Percentiles rank a stretch among this genome's conserved stretches.
Conservation (phyloP, 495 filamentous ascomycete species). For the Penicillium coprophilum region DNA sequence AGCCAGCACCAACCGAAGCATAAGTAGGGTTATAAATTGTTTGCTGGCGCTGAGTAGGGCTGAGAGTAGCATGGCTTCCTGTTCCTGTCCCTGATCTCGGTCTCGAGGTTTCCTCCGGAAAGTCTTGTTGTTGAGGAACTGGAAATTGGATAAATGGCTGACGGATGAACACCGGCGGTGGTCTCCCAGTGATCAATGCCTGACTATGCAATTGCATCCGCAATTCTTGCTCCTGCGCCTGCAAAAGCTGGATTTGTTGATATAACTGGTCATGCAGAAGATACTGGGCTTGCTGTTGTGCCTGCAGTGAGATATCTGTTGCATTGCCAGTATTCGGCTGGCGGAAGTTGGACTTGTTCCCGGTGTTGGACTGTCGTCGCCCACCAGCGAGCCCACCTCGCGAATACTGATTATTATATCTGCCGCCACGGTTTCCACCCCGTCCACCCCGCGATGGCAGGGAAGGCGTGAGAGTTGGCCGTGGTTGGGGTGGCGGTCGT, state of each 20-base stretch:
- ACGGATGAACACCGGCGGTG: slow-evolving; percentile 48
- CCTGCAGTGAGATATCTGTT: slow-evolving; percentile 46
- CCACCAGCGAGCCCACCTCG: slow-evolving; percentile 47
- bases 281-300: slow-evolving; percentile 50
- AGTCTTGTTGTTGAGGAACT: slow-evolving; percentile 42
- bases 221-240: slow-evolving; percentile 64
- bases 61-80: slow-evolving; percentile 50
- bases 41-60: slow-evolving; percentile 45
- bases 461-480: slow-evolving; percentile 56
- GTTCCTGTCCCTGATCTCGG: slow-evolving; percentile 46
- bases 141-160: slow-evolving; percentile 49
- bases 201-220: slow-evolving; percentile 62
- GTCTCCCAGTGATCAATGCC: slow-evolving; percentile 51
- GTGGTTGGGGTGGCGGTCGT: slow-evolving; percentile 63
- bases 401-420: slow-evolving; percentile 47
- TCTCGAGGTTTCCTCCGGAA: slow-evolving; percentile 41
- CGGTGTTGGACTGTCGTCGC: slow-evolving; percentile 55
- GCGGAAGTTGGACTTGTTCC: slow-evolving; percentile 40
- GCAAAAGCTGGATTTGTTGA: slow-evolving; percentile 63
- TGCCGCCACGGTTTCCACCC: slow-evolving; percentile 58
- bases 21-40: slow-evolving; percentile 51
- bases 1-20: slow-evolving; percentile 44
- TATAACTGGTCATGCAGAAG: slow-evolving; percentile 59
- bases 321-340: slow-evolving; percentile 33
- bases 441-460: slow-evolving; percentile 50